phyloP scores from a whole-genome alignment of 495 filamentous ascomycete species.

The Amphirosellinia nigrospora region DNA sequence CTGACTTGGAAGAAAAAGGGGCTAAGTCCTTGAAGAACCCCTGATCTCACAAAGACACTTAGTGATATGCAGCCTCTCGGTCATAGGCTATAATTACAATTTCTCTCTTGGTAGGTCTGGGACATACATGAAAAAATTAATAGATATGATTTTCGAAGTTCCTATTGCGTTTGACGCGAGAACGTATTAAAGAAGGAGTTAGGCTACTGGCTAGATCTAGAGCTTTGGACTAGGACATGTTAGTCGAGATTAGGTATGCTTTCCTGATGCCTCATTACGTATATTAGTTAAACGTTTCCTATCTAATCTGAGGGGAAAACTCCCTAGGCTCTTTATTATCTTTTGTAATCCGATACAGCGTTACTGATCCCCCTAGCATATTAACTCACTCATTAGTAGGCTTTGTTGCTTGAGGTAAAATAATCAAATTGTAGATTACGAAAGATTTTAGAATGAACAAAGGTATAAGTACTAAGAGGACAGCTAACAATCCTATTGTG shows the following conservation, averaged over 20 bases:
- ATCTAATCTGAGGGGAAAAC: not conserved
- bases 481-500: not conserved
- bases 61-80: not conserved
- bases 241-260: not conserved
- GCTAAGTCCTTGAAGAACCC: not conserved
- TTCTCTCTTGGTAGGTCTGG: not conserved
- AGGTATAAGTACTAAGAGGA: not conserved
- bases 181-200: too few species aligned
- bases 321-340: not conserved
- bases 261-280: not conserved
- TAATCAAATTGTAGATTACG: not conserved
- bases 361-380: not conserved
- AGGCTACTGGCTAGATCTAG: not conserved
- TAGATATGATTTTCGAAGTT: not conserved
- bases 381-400: not conserved
- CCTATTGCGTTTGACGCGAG: not conserved
- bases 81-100: not conserved
- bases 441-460: not conserved
- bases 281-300: not conserved
- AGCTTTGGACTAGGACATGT: not conserved
- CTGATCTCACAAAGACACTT: not conserved
- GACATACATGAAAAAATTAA: not conserved
- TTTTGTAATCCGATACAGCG: not conserved
- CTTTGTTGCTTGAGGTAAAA: not conserved
- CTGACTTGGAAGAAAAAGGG: not conserved